Evolutionary conservation across 345 rosid genomes (phyloP), one percentile per base, ranked within the genome.

Genomic region (Trapa bicornis): DNA sequence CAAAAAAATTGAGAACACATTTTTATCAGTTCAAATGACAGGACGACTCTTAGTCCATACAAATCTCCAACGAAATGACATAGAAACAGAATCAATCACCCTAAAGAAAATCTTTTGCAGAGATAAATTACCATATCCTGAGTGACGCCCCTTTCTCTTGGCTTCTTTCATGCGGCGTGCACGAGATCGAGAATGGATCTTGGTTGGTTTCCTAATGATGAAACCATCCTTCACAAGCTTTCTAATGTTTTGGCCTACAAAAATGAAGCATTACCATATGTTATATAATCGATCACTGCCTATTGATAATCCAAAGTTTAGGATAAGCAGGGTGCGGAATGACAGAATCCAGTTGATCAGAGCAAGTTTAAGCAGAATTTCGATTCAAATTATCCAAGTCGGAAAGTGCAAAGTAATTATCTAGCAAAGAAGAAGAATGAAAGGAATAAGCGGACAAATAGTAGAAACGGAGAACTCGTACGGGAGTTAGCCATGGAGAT

Each of bases 401-500:
- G 22, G 1, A 17, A 16, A 1, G 1, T 22, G 14, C 16, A 7
- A 7, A 35, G 22, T 1, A 29, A 5, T 13, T 58, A 10, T 22
- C 17, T 58, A 32, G 36, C 32, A 29, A 13, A 11, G 35, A 58
- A 36, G 35, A n/a, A 58, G 0, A 22, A 13, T 0, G 39, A 16
- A 37, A 15, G 32, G 39, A 14, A 65, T 43, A 22, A 32, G 6
- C 15, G 39, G 38, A 10, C 29, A 35, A 48, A 53, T 22, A 42
- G 37, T 37, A 38, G 38, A 54, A 39, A 57, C 41, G 32, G 6
- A 43, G 65, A 36, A 39, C 4, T 42, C 86, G 39, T 79, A 90
- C 96, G 91, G 5, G 96, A 90, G 76, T 87, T 89, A 37, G 94
- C 91, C 96, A 89, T 87, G 82, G 94, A 84, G 81, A 89, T 89